These are phyloP conservation scores for Smithsoniella earleae DNA, from an alignment of 163 green algal species.

Conservation along the genomic window DNA sequence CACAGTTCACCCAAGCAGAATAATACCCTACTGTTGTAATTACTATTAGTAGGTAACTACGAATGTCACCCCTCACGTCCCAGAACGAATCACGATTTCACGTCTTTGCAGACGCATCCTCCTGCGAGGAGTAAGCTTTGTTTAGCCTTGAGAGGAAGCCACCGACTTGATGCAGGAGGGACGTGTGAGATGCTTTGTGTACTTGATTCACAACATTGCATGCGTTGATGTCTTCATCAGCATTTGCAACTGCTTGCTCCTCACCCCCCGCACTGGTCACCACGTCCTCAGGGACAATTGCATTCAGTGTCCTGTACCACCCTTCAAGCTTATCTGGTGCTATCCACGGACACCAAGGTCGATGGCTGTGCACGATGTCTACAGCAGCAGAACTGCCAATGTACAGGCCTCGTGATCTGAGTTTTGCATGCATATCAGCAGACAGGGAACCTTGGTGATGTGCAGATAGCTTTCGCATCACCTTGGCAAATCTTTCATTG, in stretches of 20 bases:
- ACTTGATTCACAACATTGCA: no score
- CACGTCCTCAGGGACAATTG: background rate
- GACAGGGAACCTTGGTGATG: background rate
- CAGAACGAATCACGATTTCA: no score
- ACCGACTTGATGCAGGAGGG: background rate
- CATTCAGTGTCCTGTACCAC: slow-evolving; percentile 2
- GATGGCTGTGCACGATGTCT: slow-evolving; percentile 13
- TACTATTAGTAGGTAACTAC: no score
- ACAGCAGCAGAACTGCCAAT: background rate
- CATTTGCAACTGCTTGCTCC: background rate
- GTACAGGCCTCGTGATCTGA: background rate
- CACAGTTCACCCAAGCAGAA: no score
- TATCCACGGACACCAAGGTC: slow-evolving; percentile 20
- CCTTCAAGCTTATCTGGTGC: background rate
- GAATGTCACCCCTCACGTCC: no score
- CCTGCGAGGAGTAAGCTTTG: no score
- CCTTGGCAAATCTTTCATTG: background rate
- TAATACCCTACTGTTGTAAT: no score
- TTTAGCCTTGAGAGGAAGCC: background rate
- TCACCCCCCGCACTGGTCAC: background rate
- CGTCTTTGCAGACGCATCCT: no score
- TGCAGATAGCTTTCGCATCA: slow-evolving; percentile 14
- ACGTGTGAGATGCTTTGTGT: background rate
- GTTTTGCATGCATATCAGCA: background rate
- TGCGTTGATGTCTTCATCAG: no score